A percentile compares a stretch with the other conserved stretches of the same genome.
Conservation (phyloP, 345 rosid species). For the Noccaea caerulescens region DNA sequence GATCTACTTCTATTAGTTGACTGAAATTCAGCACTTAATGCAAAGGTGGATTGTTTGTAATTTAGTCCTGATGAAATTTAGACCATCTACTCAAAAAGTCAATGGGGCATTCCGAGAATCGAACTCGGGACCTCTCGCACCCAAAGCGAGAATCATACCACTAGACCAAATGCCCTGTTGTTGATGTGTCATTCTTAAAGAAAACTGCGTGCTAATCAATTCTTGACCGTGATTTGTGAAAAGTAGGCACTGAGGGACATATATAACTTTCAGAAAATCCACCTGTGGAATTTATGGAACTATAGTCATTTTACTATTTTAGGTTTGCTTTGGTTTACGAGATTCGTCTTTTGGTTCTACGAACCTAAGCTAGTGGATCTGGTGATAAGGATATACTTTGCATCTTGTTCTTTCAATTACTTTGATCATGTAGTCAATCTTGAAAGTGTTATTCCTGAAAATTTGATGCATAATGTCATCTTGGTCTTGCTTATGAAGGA, state of each 20-base stretch:
- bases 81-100: too few species aligned
- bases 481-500: background rate
- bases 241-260: background rate
- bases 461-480: too few species aligned
- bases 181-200: background rate
- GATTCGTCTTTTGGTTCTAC: background rate
- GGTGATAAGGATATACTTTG: slow-evolving; percentile 6
- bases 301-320: background rate
- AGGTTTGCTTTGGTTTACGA: background rate
- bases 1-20: too few species aligned
- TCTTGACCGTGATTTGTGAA: background rate
- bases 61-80: too few species aligned
- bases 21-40: too few species aligned
- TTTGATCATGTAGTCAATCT: background rate
- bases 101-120: slow-evolving; percentile 53
- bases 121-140: slow-evolving; percentile 87
- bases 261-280: background rate
- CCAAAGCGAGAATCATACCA: slow-evolving; percentile 82
- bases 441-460: background rate
- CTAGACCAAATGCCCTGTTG: slow-evolving; percentile 77
- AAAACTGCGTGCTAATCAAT: background rate
- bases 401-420: background rate
- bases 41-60: too few species aligned
- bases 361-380: slow-evolving; percentile 17
- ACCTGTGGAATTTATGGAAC: too few species aligned